Conservation (phyloP, 2,329 filamentous ascomycete species). For the Moelleriella libera region DNA sequence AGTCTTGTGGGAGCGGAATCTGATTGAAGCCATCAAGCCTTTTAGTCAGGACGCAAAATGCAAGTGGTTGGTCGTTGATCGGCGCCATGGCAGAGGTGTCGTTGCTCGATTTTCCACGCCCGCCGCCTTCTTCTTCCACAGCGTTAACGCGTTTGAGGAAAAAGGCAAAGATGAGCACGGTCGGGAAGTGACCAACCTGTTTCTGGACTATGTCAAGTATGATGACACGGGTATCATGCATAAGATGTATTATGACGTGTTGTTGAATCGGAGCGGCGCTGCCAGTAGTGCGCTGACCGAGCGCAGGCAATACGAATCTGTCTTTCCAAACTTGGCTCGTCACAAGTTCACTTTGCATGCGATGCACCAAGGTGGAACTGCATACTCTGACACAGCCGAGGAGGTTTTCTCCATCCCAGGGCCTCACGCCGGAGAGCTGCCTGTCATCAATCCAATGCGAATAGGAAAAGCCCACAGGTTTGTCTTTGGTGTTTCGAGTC, state of each 20-base stretch:
- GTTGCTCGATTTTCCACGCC: slow-evolving; percentile 54
- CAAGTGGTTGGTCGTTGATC: slow-evolving; percentile 64
- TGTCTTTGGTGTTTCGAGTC: slow-evolving; percentile 42
- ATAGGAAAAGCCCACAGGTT: slow-evolving; percentile 41
- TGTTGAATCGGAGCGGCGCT: slow-evolving; percentile 38
- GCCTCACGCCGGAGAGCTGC: slow-evolving; percentile 47
- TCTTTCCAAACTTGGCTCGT: slow-evolving; percentile 24
- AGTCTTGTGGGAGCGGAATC: slow-evolving; percentile 50
- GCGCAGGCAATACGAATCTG: slow-evolving; percentile 18
- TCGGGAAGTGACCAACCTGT: slow-evolving; percentile 28
- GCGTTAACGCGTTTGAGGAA: slow-evolving; percentile 64
- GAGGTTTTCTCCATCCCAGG: slow-evolving; percentile 31
- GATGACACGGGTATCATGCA: slow-evolving; percentile 50
- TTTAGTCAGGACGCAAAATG: slow-evolving; percentile 44
- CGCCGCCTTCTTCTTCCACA: slow-evolving; percentile 68
- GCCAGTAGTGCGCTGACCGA: slow-evolving; percentile 27
- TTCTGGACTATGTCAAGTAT: slow-evolving; percentile 53
- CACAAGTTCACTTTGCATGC: slow-evolving; percentile 22
- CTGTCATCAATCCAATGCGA: slow-evolving; percentile 47
- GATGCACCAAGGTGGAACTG: slow-evolving; percentile 3
- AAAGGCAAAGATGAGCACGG: slow-evolving; percentile 18
- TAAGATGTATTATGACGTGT: slow-evolving; percentile 54
- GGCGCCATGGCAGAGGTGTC: slow-evolving; percentile 44
- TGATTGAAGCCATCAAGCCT: slow-evolving; percentile 51
- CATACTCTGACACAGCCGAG: slow-evolving; percentile 10